A percentile compares a stretch with the other conserved stretches of the same genome.
These are phyloP conservation scores for Cochlearia excelsa DNA, from an alignment of 345 rosid genomes.

Conservation along the genomic window DNA sequence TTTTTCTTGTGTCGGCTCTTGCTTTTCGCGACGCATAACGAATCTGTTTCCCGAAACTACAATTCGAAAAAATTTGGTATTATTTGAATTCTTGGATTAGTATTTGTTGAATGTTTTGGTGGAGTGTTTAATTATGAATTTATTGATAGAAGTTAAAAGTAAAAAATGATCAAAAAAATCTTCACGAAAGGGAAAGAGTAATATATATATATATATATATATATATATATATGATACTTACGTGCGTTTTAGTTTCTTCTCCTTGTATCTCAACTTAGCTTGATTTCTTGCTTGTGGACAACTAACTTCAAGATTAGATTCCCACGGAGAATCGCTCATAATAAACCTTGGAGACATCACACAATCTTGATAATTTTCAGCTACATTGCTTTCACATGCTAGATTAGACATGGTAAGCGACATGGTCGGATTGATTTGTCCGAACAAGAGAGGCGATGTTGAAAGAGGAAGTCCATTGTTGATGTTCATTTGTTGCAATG, in stretches of 20 bases:
- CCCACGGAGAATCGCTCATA: conserved; percentile 72
- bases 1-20: conserved; percentile 87
- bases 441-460: conserved; percentile 27
- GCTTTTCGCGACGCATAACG: conserved; percentile 87
- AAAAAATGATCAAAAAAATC: too few relatives aligned
- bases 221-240: conserved; percentile 24
- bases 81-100: too few relatives aligned
- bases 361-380: conserved; percentile 60
- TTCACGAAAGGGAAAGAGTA: too few relatives aligned
- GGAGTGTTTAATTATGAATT: too few relatives aligned
- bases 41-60: conserved; percentile 81
- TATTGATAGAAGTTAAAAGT: too few relatives aligned
- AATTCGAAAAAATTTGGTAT: neutral
- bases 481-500: conserved; percentile 28
- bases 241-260: conserved; percentile 71
- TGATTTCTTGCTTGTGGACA: conserved; percentile 66
- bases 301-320: conserved; percentile 52
- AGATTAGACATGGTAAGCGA: conserved; percentile 58
- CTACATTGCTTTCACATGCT: conserved; percentile 54
- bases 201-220: too few relatives aligned
- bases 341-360: conserved; percentile 54
- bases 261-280: conserved; percentile 82
- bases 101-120: too few relatives aligned
- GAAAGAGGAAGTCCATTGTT: conserved; percentile 44
- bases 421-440: conserved; percentile 56